These are phyloP conservation scores for Phytopythium ostracodes DNA, from an alignment of 352 stramenopile species.

Conservation along the genomic window DNA sequence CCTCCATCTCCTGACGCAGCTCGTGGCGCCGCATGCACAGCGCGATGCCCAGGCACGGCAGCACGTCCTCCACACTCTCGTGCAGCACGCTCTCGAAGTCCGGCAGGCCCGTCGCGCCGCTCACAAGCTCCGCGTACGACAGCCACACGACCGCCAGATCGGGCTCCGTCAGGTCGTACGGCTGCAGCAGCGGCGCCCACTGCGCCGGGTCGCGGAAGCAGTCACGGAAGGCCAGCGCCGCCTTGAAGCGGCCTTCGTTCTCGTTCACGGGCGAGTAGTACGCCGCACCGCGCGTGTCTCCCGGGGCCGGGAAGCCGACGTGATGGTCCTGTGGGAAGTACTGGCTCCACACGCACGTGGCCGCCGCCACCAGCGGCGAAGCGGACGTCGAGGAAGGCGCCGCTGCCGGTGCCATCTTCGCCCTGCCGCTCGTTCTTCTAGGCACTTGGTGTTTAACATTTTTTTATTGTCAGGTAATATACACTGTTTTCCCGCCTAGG, in stretches of 20 bases:
- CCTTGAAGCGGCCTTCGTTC: constrained; percentile 50
- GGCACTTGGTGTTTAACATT: background rate
- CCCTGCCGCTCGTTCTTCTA: background rate
- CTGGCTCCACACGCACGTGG: constrained; percentile 71
- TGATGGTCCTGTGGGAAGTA: constrained; percentile 72
- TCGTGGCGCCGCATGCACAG: constrained; percentile 63
- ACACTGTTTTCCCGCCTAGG: background rate
- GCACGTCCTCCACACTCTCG: constrained; percentile 53
- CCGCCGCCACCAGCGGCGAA: constrained; percentile 24
- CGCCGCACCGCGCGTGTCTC: constrained; percentile 33
- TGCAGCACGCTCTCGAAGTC: constrained; percentile 54
- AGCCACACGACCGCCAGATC: constrained; percentile 51
- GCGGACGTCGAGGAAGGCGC: background rate
- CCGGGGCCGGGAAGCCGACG: constrained; percentile 32
- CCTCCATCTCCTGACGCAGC: constrained; percentile 47
- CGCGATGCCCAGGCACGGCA: constrained; percentile 60
- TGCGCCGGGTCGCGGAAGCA: constrained; percentile 47
- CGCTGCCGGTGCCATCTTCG: background rate
- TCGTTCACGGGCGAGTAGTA: constrained; percentile 52
- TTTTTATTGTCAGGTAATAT: background rate
- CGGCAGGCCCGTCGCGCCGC: constrained; percentile 25
- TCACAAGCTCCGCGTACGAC: constrained; percentile 48
- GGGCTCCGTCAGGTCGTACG: constrained; percentile 46
- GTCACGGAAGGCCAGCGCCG: constrained; percentile 48
- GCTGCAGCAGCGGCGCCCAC: constrained; percentile 45